Percentiles rank a stretch among this genome's conserved stretches.
phyloP scores from a whole-genome alignment of 768 basidiomycete species.

The Phaeotremella fagi region DNA sequence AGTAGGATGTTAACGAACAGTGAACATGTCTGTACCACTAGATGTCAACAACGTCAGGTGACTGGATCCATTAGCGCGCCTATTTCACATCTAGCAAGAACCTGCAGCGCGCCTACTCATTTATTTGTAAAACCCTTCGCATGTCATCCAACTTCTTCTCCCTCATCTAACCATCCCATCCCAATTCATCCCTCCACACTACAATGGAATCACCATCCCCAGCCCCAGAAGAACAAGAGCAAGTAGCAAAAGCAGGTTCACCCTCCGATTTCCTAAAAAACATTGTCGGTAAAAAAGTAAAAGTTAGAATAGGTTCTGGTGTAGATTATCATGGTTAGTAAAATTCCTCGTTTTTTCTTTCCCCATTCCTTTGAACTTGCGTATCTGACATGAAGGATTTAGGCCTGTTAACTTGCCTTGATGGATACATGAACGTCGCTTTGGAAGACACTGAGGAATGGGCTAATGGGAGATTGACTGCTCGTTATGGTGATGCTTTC shows the following conservation, averaged over 20 bases:
- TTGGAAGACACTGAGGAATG: constrained; percentile 96
- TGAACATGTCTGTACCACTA: too few species aligned
- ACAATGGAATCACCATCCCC: constrained; percentile 32
- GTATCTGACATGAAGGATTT: not conserved
- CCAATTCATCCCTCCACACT: not conserved
- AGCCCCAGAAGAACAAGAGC: constrained; percentile 27
- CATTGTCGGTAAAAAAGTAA: constrained; percentile 92
- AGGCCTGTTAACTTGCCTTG: constrained; percentile 91
- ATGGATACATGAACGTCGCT: constrained; percentile 99
- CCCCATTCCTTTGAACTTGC: too few species aligned
- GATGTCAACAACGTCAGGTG: too few species aligned
- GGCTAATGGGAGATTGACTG: constrained; percentile 78
- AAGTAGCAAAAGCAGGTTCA: constrained; percentile 57
- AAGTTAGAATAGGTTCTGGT: constrained; percentile 83
- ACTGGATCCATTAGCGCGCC: too few species aligned
- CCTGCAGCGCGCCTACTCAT: too few species aligned
- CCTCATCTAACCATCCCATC: not conserved
- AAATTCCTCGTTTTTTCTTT: too few species aligned
- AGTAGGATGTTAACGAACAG: too few species aligned
- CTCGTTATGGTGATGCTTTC: constrained; percentile 91
- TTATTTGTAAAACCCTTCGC: too few species aligned
- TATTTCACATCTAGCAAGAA: too few species aligned
- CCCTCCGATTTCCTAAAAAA: constrained; percentile 91
- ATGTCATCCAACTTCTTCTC: too few species aligned
- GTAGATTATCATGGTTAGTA: constrained; percentile 83